Percentiles rank a stretch among this genome's conserved stretches.
phyloP scores from a whole-genome alignment of 2,329 filamentous ascomycete genomes.

The Aspergillus hiratsukae region DNA sequence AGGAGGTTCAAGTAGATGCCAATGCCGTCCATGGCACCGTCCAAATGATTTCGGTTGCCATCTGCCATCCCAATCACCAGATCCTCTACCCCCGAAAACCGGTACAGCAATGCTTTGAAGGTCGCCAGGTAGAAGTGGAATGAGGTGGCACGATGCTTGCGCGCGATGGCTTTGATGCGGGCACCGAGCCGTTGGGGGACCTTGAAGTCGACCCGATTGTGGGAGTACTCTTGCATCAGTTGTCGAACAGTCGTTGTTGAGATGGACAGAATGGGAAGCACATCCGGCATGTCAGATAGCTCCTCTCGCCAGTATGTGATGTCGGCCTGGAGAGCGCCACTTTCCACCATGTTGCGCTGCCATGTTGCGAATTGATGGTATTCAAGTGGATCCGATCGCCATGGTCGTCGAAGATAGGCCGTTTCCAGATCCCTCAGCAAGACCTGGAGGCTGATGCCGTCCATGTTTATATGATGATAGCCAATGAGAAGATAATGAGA shows the following conservation, averaged over 20 bases:
- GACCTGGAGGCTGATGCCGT: constrained; percentile 41
- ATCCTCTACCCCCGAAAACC: constrained; percentile 12
- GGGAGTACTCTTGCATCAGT: background rate
- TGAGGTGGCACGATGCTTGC: constrained; percentile 25
- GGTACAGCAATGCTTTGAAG: constrained; percentile 36
- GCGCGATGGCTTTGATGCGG: background rate
- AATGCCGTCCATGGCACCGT: background rate
- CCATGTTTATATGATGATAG: constrained; percentile 48
- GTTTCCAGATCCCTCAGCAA: constrained; percentile 42
- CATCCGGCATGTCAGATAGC: too few relatives aligned
- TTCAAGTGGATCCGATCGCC: constrained; percentile 20
- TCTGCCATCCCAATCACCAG: background rate
- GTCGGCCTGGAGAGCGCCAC: constrained; percentile 16
- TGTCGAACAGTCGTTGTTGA: background rate
- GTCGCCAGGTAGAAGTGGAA: constrained; percentile 48
- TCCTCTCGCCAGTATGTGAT: too few relatives aligned
- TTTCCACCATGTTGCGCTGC: constrained; percentile 23
- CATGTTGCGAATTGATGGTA: constrained; percentile 28
- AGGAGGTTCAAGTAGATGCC: background rate
- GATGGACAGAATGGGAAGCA: background rate
- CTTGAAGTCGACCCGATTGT: background rate
- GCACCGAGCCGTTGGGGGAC: background rate
- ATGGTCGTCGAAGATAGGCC: constrained; percentile 32
- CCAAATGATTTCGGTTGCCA: background rate
- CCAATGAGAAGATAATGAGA: constrained; percentile 39